Percentiles rank a stretch among this genome's conserved stretches.
These are phyloP conservation scores for Asterella californica DNA, from an alignment of 225 moss, liverwort and hornwort genomes.

Conservation along the genomic window DNA sequence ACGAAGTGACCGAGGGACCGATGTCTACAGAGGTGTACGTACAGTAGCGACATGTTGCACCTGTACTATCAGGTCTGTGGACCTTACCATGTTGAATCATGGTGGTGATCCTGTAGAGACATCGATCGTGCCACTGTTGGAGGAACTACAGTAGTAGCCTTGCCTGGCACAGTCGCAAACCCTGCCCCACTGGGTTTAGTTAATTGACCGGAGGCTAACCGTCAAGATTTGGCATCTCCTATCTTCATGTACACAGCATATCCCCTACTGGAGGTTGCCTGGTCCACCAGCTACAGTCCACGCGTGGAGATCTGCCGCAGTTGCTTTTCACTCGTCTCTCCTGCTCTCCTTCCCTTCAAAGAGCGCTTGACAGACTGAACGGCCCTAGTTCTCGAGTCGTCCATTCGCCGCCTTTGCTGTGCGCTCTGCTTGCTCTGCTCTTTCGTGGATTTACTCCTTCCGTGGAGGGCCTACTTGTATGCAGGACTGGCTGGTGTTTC, in stretches of 20 bases:
- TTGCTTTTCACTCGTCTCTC: not conserved
- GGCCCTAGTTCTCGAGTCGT: not conserved
- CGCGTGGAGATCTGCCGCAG: no score
- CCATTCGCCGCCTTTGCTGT: not conserved
- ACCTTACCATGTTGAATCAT: not conserved
- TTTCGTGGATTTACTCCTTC: not conserved
- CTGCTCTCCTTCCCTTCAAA: not conserved
- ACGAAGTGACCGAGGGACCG: not conserved
- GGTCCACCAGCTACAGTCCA: not conserved
- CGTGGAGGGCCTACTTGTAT: not conserved
- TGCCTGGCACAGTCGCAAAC: no score
- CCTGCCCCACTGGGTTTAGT: no score
- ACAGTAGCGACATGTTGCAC: not conserved
- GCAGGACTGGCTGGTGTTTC: not conserved
- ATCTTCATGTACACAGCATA: not conserved
- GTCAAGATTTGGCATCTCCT: not conserved
- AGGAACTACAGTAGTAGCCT: not conserved
- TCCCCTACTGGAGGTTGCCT: not conserved
- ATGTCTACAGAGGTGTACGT: not conserved
- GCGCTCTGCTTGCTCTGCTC: not conserved
- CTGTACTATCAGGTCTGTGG: no score
- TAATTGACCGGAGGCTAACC: not conserved
- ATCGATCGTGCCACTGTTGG: slow-evolving; percentile 7
- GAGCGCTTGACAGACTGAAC: not conserved
- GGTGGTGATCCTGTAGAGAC: not conserved